Evolutionary conservation across 768 basidiomycete genomes (phyloP), one percentile per base, ranked within the genome.

Genomic region (Suillus placidus): DNA sequence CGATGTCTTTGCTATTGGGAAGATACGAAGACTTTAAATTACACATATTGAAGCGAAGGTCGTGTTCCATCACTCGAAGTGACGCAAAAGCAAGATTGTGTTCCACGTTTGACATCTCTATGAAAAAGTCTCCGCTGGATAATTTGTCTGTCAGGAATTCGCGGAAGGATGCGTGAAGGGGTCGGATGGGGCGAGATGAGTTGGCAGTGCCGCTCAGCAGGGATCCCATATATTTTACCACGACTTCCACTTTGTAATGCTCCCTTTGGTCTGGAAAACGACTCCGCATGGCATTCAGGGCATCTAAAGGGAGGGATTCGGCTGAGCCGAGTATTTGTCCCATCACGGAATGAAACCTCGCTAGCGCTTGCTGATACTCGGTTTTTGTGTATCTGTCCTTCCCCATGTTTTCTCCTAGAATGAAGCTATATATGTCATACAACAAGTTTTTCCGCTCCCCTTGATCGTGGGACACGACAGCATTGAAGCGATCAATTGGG

Each of bases 1-100:
- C 42, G 4, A n/a, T 16, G 14, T 78, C 62, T 13, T 79, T 69
- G 23, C 52, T 55, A 63, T 81, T 78, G 9, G 42, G 67, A 14
- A 71, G 26, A 58, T 75, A 72, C 2, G 79, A 80, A 12, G 71
- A 74, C 42, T 71, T 65, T 14, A 81, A 63, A 9, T 74, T 32
- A 65, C 74, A 77, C 14, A 81, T 78, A 63, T 81, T 79, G 71
- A 81, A 81, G 55, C 66, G 65, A 34, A 80, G 75, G 5, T 64
- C 67, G 4, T 63, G 51, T 8, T 73, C 67, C 79, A 80, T 76
- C 16, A 74, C 63, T 2, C 60, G 54, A 6, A 81, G 61, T 12
- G 69, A 75, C 9, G 57, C 64, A 38, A 54, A 30, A 16, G 64
- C 67, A 30, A 69, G 47, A 23, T 40, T 1, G 9, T 40, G 14